These are phyloP conservation scores for Rhodotorula taiwanensis DNA, from an alignment of 768 basidiomycete genomes.

Conservation along the genomic window DNA sequence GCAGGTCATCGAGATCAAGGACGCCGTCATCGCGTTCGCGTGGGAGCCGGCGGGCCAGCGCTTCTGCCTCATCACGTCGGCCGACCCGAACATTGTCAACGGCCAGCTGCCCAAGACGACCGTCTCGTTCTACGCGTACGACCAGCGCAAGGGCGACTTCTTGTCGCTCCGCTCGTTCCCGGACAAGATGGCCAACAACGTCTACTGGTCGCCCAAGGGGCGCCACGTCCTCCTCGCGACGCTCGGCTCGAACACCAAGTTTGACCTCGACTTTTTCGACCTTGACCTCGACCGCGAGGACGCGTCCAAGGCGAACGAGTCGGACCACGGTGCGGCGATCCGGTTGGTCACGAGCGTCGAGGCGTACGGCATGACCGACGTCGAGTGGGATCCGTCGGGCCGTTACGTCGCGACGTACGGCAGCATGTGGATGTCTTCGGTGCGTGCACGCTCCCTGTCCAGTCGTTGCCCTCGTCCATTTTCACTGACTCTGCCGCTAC, in stretches of 20 bases:
- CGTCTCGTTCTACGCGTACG: constrained; percentile 90
- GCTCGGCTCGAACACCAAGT: constrained; percentile 88
- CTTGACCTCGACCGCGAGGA: constrained; percentile 76
- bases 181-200: constrained; percentile 81
- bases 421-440: constrained; percentile 89
- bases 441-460: constrained; percentile 47
- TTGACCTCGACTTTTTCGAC: constrained; percentile 98
- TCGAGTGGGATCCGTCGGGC: constrained; percentile 97
- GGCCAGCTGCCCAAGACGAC: constrained; percentile 95
- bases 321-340: constrained; percentile 80
- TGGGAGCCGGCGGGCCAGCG: constrained; percentile 99
- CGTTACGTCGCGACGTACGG: constrained; percentile 88
- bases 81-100: constrained; percentile 84
- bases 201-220: constrained; percentile 93
- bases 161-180: constrained; percentile 64
- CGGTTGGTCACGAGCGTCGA: constrained; percentile 78
- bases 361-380: constrained; percentile 94
- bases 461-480: neutral
- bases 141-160: constrained; percentile 87
- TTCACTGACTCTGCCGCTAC: constrained; percentile 18
- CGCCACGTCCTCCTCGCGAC: constrained; percentile 93
- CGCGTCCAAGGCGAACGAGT: constrained; percentile 46
- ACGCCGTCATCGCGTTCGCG: constrained; percentile 89
- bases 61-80: constrained; percentile 90
- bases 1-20: constrained; percentile 94